Conservation (phyloP, 2,329 filamentous ascomycete genomes). For the Aspergillus latus region DNA sequence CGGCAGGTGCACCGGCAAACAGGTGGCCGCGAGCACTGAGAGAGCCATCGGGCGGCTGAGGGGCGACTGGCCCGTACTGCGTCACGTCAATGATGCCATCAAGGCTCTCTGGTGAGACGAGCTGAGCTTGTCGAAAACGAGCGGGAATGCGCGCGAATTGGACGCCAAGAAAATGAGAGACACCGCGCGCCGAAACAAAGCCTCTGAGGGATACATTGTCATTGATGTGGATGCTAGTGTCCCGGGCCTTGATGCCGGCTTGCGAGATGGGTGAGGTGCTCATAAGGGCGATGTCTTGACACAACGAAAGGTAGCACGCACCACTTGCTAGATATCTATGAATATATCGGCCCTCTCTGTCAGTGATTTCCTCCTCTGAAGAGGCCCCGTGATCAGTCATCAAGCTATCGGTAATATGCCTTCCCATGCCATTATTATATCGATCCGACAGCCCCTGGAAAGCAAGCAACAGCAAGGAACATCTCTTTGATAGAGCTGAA, state of each 20-base stretch:
- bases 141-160: neutral
- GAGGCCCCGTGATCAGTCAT: no score
- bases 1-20: neutral
- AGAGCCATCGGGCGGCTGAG: neutral
- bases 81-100: neutral
- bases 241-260: neutral
- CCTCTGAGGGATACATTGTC: neutral
- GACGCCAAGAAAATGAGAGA: constrained; percentile 1
- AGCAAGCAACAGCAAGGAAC: no score
- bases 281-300: no score
- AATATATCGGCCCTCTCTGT: no score
- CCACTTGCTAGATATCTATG: no score
- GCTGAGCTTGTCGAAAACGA: neutral
- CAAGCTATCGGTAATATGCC: no score
- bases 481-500: no score
- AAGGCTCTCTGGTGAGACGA: neutral
- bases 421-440: no score
- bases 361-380: no score
- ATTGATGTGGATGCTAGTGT: neutral
- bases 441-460: no score
- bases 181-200: neutral
- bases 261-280: neutral
- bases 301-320: no score
- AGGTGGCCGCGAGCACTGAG: neutral
- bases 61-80: neutral